Base-by-base conservation (phyloP, 345 rosid species). In the Eucalyptus marginata region DNA sequence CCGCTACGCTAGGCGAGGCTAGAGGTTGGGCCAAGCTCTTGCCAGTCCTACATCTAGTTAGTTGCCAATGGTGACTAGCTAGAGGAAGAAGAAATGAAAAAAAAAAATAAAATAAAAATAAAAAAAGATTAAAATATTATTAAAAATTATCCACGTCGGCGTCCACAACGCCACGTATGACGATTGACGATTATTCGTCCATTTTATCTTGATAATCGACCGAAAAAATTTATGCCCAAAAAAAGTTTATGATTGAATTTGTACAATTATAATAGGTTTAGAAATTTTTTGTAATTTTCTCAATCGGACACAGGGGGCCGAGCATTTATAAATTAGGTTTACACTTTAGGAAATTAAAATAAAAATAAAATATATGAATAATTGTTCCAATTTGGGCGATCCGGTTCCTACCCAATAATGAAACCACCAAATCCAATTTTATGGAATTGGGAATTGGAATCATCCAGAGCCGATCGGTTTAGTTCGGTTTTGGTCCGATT, bases 181-280 rank as follows among this genome's bases (percentile, higher is more conserved):
- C 0, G 0, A 0, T 25, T 56, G 13, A n/a, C n/a, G n/a, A n/a
- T n/a, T n/a, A n/a, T n/a, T 4, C 0, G 2, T 24, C 62, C 13
- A 22, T 56, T 13, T 56, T 56, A 56, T 1, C n/a, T n/a, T 1
- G 3, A 24, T 4, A 25, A 24, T 56, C 1, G 0, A 0, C 6
- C 12, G 24, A 8, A 56, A 56, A 56, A 56, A 8, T n/a, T n/a
- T n/a, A n/a, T n/a, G n/a, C n/a, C n/a, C n/a, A 56, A 8, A 56
- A 56, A 56, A 56, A 8, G 10, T 0, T 0, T 56, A 10, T 0
- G 13, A 56, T 0, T 10, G 2, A 56, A 56, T 56, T 56, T 24
- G 0, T 56, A 56, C 3, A 25, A 24, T 56, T 56, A 56, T 22
- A 2, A 24, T 56, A 56, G 2, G 0, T 56, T 22, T 56, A 56